A percentile compares a stretch with the other conserved stretches of the same genome.
Conservation (phyloP, 257 asterid species). For the Salvia hispanica region DNA sequence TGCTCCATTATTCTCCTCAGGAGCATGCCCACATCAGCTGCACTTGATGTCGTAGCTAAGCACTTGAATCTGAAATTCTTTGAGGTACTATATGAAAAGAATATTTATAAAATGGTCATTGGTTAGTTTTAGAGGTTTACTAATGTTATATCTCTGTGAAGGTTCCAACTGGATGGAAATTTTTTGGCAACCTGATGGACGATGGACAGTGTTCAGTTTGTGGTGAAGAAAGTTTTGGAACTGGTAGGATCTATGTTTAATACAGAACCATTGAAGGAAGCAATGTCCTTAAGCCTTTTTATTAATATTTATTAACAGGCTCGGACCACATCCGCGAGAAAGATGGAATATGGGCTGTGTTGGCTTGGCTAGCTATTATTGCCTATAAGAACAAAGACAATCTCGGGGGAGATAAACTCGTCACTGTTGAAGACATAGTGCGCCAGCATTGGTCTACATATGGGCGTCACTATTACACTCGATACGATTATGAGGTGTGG, state of each 20-base stretch:
- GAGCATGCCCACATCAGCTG: conserved; percentile 99
- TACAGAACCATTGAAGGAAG: conserved; percentile 12
- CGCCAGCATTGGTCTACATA: conserved; percentile 91
- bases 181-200: conserved; percentile 98
- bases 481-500: conserved; percentile 93
- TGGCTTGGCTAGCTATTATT: conserved; percentile 92
- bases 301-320: conserved; percentile 49
- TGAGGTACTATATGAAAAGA: conserved; percentile 57
- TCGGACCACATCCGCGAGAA: conserved; percentile 98
- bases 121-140: conserved; percentile 35
- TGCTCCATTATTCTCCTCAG: conserved; percentile 47
- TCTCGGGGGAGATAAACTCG: conserved; percentile 71
- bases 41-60: conserved; percentile 95
- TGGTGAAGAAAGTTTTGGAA: conserved; percentile 99
- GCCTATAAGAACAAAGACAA: conserved; percentile 88
- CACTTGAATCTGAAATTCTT: conserved; percentile 84
- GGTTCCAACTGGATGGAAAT: conserved; percentile 99
- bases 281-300: conserved; percentile 14
- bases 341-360: conserved; percentile 99
- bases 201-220: conserved; percentile 98
- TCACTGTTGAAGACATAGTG: conserved; percentile 91
- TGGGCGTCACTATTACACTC: conserved; percentile 96
- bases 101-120: not conserved
- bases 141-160: conserved; percentile 31
- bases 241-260: conserved; percentile 56